Percentiles rank a stretch among this genome's conserved stretches.
These are phyloP conservation scores for Psilocybe cyanescens DNA, from an alignment of 768 basidiomycete species.

Conservation along the genomic window DNA sequence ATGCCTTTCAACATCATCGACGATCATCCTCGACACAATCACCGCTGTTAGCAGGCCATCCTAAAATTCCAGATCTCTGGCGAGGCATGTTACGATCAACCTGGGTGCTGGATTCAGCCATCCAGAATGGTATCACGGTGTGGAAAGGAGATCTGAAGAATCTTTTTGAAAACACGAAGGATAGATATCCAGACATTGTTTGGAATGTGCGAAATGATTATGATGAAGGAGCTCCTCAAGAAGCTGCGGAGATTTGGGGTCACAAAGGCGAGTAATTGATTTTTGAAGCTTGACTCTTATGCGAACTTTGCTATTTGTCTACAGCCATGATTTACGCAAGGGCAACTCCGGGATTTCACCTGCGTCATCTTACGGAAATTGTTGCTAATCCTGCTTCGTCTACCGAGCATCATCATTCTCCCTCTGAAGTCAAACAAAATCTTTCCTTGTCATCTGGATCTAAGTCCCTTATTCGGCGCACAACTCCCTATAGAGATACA, in stretches of 20 bases:
- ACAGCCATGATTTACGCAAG: background rate
- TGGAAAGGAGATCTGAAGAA: slow-evolving; percentile 84
- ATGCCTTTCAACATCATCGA: too few relatives aligned
- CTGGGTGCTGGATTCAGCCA: slow-evolving; percentile 35
- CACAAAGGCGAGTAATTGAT: slow-evolving; percentile 74
- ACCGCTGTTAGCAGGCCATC: too few relatives aligned
- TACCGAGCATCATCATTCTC: too few relatives aligned
- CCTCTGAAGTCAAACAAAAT: too few relatives aligned
- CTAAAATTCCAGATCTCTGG: too few relatives aligned
- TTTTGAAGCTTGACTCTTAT: slow-evolving; percentile 19
- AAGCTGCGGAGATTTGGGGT: slow-evolving; percentile 70
- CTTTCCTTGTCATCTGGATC: too few relatives aligned
- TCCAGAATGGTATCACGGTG: slow-evolving; percentile 62
- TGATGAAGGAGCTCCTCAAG: slow-evolving; percentile 35
- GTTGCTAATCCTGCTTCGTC: too few relatives aligned
- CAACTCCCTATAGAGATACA: background rate
- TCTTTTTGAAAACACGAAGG: slow-evolving; percentile 82
- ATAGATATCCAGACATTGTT: slow-evolving; percentile 92
- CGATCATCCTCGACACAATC: too few relatives aligned
- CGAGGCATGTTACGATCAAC: too few relatives aligned
- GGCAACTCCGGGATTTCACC: background rate
- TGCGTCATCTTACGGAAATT: background rate
- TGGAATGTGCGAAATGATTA: slow-evolving; percentile 73
- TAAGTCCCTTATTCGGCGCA: background rate
- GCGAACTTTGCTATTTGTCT: too few relatives aligned